phyloP scores from a whole-genome alignment of 495 filamentous ascomycete genomes.

The Tuber umbilicatum region DNA sequence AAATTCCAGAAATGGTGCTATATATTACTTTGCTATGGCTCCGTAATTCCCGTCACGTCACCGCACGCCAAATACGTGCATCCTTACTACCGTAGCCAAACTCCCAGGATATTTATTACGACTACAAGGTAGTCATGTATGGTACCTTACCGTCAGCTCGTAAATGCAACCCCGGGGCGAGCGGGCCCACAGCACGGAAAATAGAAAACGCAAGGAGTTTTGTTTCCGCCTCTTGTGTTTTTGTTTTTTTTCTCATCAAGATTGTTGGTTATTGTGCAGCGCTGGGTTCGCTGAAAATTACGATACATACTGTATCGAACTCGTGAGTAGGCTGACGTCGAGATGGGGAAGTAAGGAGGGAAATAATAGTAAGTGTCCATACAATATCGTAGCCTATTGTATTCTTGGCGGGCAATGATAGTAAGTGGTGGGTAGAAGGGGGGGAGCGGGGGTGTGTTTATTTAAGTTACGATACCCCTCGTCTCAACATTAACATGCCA shows the following conservation, averaged over 20 bases:
- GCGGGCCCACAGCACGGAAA: not conserved
- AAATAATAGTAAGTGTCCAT: not conserved
- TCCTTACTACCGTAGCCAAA: no score
- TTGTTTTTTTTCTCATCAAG: not conserved
- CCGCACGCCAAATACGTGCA: no score
- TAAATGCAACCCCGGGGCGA: not conserved
- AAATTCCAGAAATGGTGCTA: not conserved
- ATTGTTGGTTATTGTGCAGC: not conserved
- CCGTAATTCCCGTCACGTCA: no score
- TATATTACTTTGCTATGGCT: no score
- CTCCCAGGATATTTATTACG: no score
- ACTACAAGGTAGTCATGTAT: no score
- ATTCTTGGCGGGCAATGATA: not conserved
- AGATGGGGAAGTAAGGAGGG: not conserved
- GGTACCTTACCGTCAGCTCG: not conserved
- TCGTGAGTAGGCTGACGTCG: not conserved
- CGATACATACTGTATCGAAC: no score
- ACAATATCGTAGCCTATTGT: not conserved
- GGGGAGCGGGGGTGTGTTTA: not conserved
- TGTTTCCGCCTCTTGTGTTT: no score
- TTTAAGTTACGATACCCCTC: not conserved
- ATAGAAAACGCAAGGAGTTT: not conserved
- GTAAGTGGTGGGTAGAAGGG: not conserved
- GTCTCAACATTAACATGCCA: not conserved
- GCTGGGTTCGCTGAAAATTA: not conserved